Percentiles rank a stretch among this genome's conserved stretches.
Evolutionary conservation across 208 protist genomes (phyloP).

Genomic region (Acanthamoeba sp.): DNA sequence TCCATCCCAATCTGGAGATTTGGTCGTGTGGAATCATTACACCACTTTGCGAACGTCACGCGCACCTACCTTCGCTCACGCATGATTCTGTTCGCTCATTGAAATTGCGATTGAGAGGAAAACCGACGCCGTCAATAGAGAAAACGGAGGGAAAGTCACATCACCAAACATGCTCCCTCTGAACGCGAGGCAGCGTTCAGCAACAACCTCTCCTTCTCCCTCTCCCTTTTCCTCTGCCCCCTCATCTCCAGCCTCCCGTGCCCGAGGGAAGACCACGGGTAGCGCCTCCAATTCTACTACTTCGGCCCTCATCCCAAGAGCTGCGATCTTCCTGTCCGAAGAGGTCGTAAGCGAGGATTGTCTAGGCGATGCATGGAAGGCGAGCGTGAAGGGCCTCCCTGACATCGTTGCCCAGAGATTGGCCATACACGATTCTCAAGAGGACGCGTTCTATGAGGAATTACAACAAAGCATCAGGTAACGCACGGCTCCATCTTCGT

Average conservation of each 20-base stretch:
- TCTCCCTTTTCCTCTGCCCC: background rate
- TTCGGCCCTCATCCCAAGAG: background rate
- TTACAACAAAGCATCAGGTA: background rate
- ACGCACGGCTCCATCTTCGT: background rate
- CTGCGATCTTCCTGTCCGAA: background rate
- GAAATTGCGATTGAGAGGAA: background rate
- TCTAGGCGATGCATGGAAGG: slow-evolving; percentile 13
- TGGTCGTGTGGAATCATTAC: background rate
- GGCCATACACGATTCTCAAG: background rate
- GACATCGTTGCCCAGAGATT: background rate
- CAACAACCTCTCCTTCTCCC: background rate
- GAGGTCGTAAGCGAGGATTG: background rate
- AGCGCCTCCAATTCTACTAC: background rate
- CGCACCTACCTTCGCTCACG: background rate
- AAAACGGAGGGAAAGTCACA: background rate
- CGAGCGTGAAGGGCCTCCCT: background rate
- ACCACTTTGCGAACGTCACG: background rate
- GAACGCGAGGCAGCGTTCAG: background rate
- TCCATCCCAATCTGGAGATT: too few relatives aligned
- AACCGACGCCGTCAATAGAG: background rate
- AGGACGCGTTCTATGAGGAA: background rate
- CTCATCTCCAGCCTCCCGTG: background rate
- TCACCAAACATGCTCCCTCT: background rate
- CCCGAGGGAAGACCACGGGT: background rate
- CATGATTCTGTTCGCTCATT: background rate